Evolutionary conservation across 2,329 filamentous ascomycete species (phyloP), one percentile per base, ranked within the genome.

Genomic region (Calonectria montana): DNA sequence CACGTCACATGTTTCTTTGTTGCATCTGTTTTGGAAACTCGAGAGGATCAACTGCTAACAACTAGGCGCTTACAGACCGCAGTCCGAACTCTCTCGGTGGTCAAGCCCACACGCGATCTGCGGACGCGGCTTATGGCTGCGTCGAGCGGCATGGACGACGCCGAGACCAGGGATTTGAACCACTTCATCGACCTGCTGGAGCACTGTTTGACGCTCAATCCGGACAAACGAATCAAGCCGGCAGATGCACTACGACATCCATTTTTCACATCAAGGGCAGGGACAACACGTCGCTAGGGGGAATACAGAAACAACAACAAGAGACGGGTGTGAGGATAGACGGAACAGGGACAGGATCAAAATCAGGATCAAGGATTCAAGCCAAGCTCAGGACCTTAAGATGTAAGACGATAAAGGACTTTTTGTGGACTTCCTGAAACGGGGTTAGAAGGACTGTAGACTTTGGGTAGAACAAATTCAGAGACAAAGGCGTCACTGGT

Each of bases 221-320:
- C 96, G 1, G 96, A 98, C 82, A 97, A 97, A 87, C 91, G 97
- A 74, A 94, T 97, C 79, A 96, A 94, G 57, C 94, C 97, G 0
- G 87, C 89, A 16, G 96, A 98, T 80, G 97, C 97, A 61, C 86
- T 98, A 78, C 93, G 92, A 80, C 96, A 98, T 86, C 94, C 94
- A 1, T 98, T 98, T 83, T 95, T 98, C 78, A 86, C 85, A 29
- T 85, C 88, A 27, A 76, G 72, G 67, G 69, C 78, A 57, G 79
- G 78, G 43, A 59, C 73, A 31, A 69, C 78, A 39, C 78, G 80
- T 57, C 76, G 78, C 65, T 81, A 66, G 64, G 71, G 43, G 62
- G 13, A n/a, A 39, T 21, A 53, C 8, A 35, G 27, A n/a, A 39
- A 27, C 16, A 55, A 50, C 21, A 29, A 48, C 31, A 23, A 45